Conservation (phyloP, 1,139 yeast genomes). For the Yamadazyma aaseri region DNA sequence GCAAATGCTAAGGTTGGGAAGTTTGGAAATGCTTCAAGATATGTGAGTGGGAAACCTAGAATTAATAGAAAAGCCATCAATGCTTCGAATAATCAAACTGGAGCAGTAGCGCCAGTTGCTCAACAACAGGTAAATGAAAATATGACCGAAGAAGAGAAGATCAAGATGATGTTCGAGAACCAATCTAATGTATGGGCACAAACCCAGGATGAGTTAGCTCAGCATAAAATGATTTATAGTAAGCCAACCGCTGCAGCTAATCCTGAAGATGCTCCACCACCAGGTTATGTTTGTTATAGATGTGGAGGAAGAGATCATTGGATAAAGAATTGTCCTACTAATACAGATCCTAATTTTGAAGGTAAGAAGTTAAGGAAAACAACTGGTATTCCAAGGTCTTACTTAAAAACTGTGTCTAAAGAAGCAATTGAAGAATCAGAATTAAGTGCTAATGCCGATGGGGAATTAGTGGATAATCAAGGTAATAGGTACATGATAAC, state of each 20-base stretch:
- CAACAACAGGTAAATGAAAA: constrained; percentile 28
- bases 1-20: constrained; percentile 56
- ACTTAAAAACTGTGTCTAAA: constrained; percentile 70
- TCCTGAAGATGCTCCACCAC: constrained; percentile 81
- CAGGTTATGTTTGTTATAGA: constrained; percentile 92
- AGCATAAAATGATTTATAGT: constrained; percentile 61
- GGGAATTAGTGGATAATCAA: constrained; percentile 55
- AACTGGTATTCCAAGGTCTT: constrained; percentile 95
- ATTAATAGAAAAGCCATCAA: constrained; percentile 42
- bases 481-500: constrained; percentile 80
- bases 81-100: constrained; percentile 18
- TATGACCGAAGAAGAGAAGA: constrained; percentile 80
- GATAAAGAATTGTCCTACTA: constrained; percentile 95
- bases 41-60: constrained; percentile 83
- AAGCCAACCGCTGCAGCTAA: constrained; percentile 42
- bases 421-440: constrained; percentile 55
- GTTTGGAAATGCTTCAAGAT: constrained; percentile 69
- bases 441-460: constrained; percentile 42
- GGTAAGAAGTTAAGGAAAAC: constrained; percentile 88
- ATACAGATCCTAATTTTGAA: constrained; percentile 89
- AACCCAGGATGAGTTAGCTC: constrained; percentile 87
- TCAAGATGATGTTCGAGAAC: constrained; percentile 86
- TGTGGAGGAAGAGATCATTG: constrained; percentile 97
- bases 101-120: constrained; percentile 11
- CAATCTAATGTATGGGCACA: constrained; percentile 94